phyloP scores from a whole-genome alignment of 1,139 yeast species.

The Blastobotrys raffinosifermentans region DNA sequence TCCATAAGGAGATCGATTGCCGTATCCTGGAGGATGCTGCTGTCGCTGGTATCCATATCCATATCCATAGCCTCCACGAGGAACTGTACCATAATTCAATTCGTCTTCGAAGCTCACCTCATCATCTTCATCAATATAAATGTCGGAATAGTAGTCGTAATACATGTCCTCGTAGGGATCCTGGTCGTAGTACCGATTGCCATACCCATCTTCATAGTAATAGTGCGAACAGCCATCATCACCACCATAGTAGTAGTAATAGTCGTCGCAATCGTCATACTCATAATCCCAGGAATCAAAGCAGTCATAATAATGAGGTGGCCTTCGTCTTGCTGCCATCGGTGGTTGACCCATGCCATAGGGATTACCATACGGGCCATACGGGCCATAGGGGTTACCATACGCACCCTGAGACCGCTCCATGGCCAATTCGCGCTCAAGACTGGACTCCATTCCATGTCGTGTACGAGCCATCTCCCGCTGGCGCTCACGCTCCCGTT shows the following conservation, averaged over 20 bases:
- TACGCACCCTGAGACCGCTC: too few relatives aligned
- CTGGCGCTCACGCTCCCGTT: conserved; percentile 7
- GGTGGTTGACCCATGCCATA: too few relatives aligned
- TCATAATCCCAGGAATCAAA: too few relatives aligned
- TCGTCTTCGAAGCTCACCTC: neutral
- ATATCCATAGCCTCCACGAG: neutral
- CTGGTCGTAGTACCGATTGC: neutral
- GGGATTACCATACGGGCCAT: too few relatives aligned
- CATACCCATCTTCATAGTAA: conserved; percentile 1
- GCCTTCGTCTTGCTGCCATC: too few relatives aligned
- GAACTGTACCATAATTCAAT: neutral
- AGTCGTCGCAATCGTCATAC: neutral
- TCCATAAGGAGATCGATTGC: neutral
- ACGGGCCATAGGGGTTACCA: too few relatives aligned
- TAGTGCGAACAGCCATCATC: neutral
- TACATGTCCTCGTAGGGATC: neutral
- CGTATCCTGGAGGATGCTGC: neutral
- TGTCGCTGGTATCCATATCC: neutral
- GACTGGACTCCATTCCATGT: too few relatives aligned
- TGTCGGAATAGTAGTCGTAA: neutral
- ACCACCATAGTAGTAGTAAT: neutral
- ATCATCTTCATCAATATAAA: neutral
- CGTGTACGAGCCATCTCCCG: too few relatives aligned
- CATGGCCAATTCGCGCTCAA: too few relatives aligned
- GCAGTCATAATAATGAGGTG: too few relatives aligned